Evolutionary conservation across 805 yeast species (phyloP).

Genomic region (Barnettozyma populi): DNA sequence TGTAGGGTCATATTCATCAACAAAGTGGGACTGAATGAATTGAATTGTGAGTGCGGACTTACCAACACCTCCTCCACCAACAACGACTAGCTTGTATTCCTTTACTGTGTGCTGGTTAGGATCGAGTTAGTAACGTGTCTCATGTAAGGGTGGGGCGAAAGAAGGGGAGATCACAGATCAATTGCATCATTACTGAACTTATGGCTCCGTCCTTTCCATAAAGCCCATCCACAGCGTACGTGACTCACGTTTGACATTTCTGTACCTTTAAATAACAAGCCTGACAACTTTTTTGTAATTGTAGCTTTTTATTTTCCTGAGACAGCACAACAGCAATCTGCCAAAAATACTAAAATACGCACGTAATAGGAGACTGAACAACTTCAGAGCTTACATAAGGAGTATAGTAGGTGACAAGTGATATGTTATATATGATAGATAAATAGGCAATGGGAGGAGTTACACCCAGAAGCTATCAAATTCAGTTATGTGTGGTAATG

Average conservation of each 20-base stretch:
- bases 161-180: not conserved
- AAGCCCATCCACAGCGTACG: not conserved
- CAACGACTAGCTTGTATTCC: conserved; percentile 91
- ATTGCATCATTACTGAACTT: not conserved
- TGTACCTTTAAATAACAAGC: not conserved
- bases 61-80: conserved; percentile 99
- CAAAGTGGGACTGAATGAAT: conserved; percentile 89
- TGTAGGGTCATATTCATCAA: conserved; percentile 97
- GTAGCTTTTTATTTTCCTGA: no score
- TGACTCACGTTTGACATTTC: not conserved
- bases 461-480: no score
- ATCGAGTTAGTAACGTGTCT: not conserved
- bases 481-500: no score
- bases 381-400: no score
- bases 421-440: no score
- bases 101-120: conserved; percentile 34
- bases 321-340: not conserved
- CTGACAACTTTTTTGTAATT: not conserved
- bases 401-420: no score
- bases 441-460: no score
- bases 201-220: not conserved
- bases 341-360: no score
- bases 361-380: no score
- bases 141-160: not conserved
- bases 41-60: conserved; percentile 95